Base-by-base conservation (phyloP, 2,329 filamentous ascomycete species). In the Alternaria longipes region DNA sequence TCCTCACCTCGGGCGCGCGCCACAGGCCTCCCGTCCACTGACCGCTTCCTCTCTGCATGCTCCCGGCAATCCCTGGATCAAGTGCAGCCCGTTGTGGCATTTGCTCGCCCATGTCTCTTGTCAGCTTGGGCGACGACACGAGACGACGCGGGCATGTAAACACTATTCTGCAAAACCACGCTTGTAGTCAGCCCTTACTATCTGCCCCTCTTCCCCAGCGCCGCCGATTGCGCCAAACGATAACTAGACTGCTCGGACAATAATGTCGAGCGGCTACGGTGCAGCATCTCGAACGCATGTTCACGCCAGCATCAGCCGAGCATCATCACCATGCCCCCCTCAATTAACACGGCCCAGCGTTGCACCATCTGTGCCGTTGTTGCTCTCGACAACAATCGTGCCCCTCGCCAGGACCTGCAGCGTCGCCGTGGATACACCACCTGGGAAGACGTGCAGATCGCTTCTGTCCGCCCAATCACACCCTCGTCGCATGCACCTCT, bases 381-480 rank as follows among this genome's bases (percentile, higher is more conserved):
- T 60, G 57, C 45, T 45, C 54, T 32, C 36, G 18, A 60, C 54
- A 62, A 50, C 59, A 62, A 32, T 56, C 38, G 45, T 52, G 44
- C 56, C 51, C 54, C 52, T 56, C 63, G 45, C 49, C 38, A 59
- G 38, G 49, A 60, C 62, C 57, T 63, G 57, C 59, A 63, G 55
- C 55, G 52, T 54, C 61, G 54, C 52, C 56, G 54, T 45, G 52
- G 64, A 57, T 59, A 60, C 59, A 61, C 47, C 50, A 50, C 45
- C 60, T 55, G 54, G 32, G 41, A 34, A 60, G 56, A 70, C 58
- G 36, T 66, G 69, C 66, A 68, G 63, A 70, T 68, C 63, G 53
- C 59, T 38, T 46, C 45, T 58, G 55, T 34, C 53, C 56, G 34
- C 18, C 70, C 66, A 71, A 73, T 73, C 60, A 62, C 52, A 34